Evolutionary conservation across 2,329 filamentous ascomycete genomes (phyloP), one percentile per base, ranked within the genome.

Genomic region (Bretziella fagacearum): DNA sequence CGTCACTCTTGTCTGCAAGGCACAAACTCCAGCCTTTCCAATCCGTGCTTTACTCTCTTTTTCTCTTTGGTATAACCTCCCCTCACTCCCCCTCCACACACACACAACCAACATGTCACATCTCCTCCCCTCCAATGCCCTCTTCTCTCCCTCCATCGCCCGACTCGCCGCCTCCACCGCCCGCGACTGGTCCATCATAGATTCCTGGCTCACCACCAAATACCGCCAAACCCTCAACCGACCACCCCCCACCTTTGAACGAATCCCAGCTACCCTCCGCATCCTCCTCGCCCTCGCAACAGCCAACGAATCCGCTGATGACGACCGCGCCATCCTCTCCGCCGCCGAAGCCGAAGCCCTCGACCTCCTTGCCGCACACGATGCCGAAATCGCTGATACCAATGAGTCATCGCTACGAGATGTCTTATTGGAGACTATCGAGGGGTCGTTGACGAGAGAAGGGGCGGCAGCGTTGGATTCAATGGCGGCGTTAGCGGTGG

Each of bases 121-220:
- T 49, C 56, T 63, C 8, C 58, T 58, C 1, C 54, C 56, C 18
- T 59, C 62, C 36, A 58, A 70, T 10, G 73, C 75, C 51, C 77
- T 81, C 48, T 81, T 81, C 63, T 81, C 77, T 3, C 77, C 77
- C 10, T 78, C 75, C 0, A 65, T 78, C 26, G 76, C 77, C 45
- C 80, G 84, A 50, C 79, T 82, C 51, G 82, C 84, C 54, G 81
- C 83, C 52, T 81, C 82, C 10, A 78, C 82, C 52, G 83, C 85
- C 40, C 87, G 89, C 58, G 87, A 95, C 63, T 96, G 89, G 89
- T 79, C 78, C 47, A 85, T 83, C 54, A 73, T 95, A 54, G 85
- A 93, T 62, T 68, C 69, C 55, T 96, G 89, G 87, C 74, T 95
- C 8, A 68, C 70, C 39, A 70, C 73, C 50, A 82, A 82, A 57